Conservation (phyloP, 345 rosid species). For the Microcos paniculata region DNA sequence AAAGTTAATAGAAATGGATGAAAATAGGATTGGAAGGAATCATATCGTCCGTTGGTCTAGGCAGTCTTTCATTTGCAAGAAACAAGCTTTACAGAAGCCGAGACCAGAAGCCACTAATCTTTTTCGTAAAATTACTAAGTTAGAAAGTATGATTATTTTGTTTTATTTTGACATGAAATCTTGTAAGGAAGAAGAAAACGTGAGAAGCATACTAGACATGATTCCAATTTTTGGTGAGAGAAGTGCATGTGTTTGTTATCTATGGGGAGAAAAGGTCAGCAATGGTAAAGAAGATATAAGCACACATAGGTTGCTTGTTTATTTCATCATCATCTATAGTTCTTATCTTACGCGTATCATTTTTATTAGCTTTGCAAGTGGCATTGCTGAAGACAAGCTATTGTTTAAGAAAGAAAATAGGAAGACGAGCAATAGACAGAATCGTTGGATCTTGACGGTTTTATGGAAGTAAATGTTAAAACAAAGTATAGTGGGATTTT, state of each 20-base stretch:
- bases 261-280: neutral
- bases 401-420: neutral
- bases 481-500: neutral
- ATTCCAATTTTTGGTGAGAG: no score
- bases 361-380: neutral
- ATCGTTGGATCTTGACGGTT: neutral
- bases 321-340: neutral
- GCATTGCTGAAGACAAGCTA: neutral
- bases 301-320: neutral
- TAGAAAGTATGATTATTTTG: neutral
- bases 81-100: neutral
- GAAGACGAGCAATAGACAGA: neutral
- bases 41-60: neutral
- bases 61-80: constrained; percentile 1
- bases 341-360: neutral
- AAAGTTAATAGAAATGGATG: neutral
- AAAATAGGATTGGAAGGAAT: neutral
- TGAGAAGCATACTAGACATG: neutral
- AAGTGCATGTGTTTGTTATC: neutral
- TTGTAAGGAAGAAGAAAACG: neutral
- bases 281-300: neutral
- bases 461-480: neutral
- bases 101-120: neutral
- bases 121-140: neutral
- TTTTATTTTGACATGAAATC: neutral